Percentiles rank a stretch among this genome's conserved stretches.
Conservation (phyloP, 345 rosid genomes). For the Tarenaya hassleriana region DNA sequence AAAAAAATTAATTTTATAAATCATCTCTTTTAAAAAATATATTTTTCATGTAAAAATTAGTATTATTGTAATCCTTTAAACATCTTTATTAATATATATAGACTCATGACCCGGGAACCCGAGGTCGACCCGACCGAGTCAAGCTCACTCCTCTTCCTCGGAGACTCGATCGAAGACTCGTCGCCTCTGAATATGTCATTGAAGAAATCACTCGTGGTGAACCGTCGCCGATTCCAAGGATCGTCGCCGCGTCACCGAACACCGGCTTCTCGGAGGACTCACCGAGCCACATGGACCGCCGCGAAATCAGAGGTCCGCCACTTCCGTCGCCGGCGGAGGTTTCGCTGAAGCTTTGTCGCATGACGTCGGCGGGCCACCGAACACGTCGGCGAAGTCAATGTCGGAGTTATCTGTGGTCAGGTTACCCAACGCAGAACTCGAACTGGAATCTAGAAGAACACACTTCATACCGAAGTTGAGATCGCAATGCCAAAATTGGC, state of each 20-base stretch:
- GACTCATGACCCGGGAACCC: conserved; percentile 56
- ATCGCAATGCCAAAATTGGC: conserved; percentile 28
- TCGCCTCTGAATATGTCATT: conserved; percentile 60
- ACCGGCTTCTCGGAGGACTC: conserved; percentile 56
- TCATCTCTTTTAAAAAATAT: too few relatives aligned
- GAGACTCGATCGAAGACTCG: conserved; percentile 42
- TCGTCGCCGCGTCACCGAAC: conserved; percentile 80
- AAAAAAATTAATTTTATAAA: too few relatives aligned
- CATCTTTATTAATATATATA: too few relatives aligned
- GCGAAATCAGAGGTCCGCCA: conserved; percentile 15
- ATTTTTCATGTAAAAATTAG: too few relatives aligned
- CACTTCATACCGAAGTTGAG: conserved; percentile 25
- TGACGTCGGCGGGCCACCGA: conserved; percentile 75
- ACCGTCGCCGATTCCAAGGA: conserved; percentile 32
- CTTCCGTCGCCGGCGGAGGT: too few relatives aligned
- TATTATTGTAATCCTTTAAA: too few relatives aligned
- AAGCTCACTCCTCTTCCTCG: conserved; percentile 37
- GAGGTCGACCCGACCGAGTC: conserved; percentile 41
- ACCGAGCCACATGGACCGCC: conserved; percentile 32
- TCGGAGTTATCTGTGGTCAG: conserved; percentile 35
- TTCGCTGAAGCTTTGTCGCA: too few relatives aligned
- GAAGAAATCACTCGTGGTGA: conserved; percentile 47
- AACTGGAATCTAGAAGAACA: conserved; percentile 30
- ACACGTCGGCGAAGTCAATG: conserved; percentile 69
- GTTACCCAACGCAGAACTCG: conserved; percentile 20